Base-by-base conservation (phyloP, 495 filamentous ascomycete species). In the Aspergillus heteromorphus region DNA sequence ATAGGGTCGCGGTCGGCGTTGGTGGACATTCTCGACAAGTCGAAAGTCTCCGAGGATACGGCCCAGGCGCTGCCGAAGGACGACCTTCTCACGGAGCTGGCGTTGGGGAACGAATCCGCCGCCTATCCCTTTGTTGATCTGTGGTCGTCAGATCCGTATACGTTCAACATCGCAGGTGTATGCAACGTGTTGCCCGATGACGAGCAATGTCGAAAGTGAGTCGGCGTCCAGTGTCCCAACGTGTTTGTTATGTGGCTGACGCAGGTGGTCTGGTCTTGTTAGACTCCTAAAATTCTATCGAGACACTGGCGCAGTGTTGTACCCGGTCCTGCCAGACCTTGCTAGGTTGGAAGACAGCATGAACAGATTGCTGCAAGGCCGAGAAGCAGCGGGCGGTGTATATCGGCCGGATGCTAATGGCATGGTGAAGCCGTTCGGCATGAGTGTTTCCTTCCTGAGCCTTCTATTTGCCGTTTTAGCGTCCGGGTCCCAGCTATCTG, bases 51-150 rank as follows among this genome's bases (percentile, higher is more conserved):
- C 6, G 66, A 65, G 51, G 72, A 71, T 18, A 64, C 61, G 45
- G 73, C 72, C 53, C 68, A 69, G 55, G 85, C 78, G 52, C 72
- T 91, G n/a, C 74, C 91, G 30, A 82, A 86, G 66, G 86, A 88
- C 53, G 87, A 87, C 63, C 84, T 95, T 65, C 79, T 91, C 29
- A 86, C 87, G 9, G 85, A 92, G 17, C 81, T 95, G 36, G 89
- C 87, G 16, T 73, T 95, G 45, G 88, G 90, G 57, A 91, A 90
- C 58, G 87, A 89, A 48, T 77, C 79, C 18, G 85, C 86, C 14
- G 85, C 87, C 36, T 95, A 92, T 64, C 89, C 89, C 7, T 86
- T 95, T 55, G 78, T 83, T 14, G 81, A 83, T 62, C 68, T 85
- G 23, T 85, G 81, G 81, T 74, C 79, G 6, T 80, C 79, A 0